Evolutionary conservation across 257 asterid species (phyloP).

Genomic region (Ajuga chamaepitys): DNA sequence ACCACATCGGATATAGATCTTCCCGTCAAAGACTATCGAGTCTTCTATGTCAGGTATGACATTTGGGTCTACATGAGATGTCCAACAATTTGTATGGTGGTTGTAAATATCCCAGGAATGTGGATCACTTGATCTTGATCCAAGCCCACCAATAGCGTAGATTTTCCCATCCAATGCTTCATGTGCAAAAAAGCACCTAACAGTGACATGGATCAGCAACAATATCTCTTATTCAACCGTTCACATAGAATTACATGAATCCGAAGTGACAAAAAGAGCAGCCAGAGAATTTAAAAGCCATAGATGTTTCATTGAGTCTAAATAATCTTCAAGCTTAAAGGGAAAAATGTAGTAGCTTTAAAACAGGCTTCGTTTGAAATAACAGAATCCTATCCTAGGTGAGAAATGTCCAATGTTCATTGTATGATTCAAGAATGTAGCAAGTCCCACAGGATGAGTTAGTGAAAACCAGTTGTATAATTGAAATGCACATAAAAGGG

Average conservation of each 20-base stretch:
- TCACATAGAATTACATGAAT: not conserved
- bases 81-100: constrained; percentile 42
- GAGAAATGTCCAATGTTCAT: not conserved
- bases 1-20: constrained; percentile 47
- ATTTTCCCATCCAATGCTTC: constrained; percentile 57
- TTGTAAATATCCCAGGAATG: constrained; percentile 62
- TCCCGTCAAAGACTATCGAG: constrained; percentile 56
- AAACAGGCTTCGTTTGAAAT: not conserved
- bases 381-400: not conserved
- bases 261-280: not conserved
- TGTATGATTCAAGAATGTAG: not conserved
- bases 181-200: constrained; percentile 64
- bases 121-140: constrained; percentile 42
- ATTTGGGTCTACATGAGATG: constrained; percentile 33
- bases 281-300: not conserved
- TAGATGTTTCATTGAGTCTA: not conserved
- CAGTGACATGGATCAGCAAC: constrained; percentile 14
- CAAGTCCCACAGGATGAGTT: not conserved
- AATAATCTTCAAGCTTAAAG: not conserved
- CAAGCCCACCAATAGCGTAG: constrained; percentile 70
- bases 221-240: not conserved
- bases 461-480: not conserved
- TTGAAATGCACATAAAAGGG: not conserved
- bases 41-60: constrained; percentile 46
- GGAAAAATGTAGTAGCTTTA: no score